A percentile compares a stretch with the other conserved stretches of the same genome.
phyloP scores from a whole-genome alignment of 495 filamentous ascomycete species.

The Hypoxylon rickii region DNA sequence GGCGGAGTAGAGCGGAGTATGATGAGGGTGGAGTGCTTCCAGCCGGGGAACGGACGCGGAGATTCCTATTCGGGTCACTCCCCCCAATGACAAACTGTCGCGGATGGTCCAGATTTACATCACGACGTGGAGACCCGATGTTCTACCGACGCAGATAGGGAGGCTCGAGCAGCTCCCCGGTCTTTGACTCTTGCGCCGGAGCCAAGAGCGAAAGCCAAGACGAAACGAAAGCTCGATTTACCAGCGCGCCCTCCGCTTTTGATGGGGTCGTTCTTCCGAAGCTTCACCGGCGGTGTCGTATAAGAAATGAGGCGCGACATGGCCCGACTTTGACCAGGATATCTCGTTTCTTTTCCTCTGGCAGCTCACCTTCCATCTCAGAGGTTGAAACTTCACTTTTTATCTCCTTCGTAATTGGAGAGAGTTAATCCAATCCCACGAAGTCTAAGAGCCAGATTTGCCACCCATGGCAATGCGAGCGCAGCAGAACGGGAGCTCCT shows the following conservation, averaged over 20 bases:
- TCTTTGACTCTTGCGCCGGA: slow-evolving; percentile 4
- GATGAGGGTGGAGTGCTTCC: not conserved
- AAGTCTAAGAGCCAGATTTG: not conserved
- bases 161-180: slow-evolving; percentile 1
- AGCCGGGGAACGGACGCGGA: slow-evolving; percentile 16
- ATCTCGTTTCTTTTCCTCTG: not conserved
- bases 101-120: not conserved
- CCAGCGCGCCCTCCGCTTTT: too few relatives aligned
- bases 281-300: slow-evolving; percentile 1
- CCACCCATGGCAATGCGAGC: slow-evolving; percentile 8
- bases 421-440: too few relatives aligned
- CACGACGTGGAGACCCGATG: slow-evolving; percentile 19
- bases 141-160: slow-evolving; percentile 21
- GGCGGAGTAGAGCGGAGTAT: slow-evolving; percentile 4
- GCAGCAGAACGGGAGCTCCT: slow-evolving; percentile 27
- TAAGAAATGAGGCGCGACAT: not conserved
- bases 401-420: too few relatives aligned
- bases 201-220: too few relatives aligned
- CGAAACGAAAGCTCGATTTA: too few relatives aligned
- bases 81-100: not conserved
- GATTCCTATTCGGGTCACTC: slow-evolving; percentile 19
- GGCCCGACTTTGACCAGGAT: not conserved
- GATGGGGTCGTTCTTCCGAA: not conserved
- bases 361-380: not conserved
- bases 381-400: not conserved